Evolutionary conservation across 2,329 filamentous ascomycete genomes (phyloP), one percentile per base, ranked within the genome.

Genomic region (Cercospora sojina): DNA sequence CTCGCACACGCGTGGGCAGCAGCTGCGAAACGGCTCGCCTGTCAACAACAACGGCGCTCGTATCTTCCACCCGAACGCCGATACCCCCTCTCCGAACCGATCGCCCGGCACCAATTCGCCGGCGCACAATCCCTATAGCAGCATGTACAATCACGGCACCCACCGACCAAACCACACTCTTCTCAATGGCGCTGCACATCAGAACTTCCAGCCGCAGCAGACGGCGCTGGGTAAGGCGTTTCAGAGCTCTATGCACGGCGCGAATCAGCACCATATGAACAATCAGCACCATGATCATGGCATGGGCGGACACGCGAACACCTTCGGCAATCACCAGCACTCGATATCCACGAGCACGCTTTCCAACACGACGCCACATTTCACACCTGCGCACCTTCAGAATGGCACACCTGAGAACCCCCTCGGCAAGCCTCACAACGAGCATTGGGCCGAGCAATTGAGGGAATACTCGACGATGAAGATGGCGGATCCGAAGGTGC

Each of bases 391-490:
- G 64, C 85, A 87, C 72, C 76, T 88, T 56, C 85, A 87, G 65
- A 89, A 88, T 74, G 86, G 86, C 47, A 85, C 85, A 8, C 83
- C 85, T 6, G 84, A 87, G 70, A 68, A 66, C 27, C 64, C 67
- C 7, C 76, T 86, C 27, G 83, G 82, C 69, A 87, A 88, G 68
- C 82, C 85, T n/a, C 82, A 84, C 71, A 87, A 83, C 70, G 86
- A 88, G 70, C 91, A 96, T 79, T 98, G 93, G 93, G 88, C 90
- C 70, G 90, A 95, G 76, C 95, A 99, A 80, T 80, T 97, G 70
- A 88, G 91, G 43, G 75, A 77, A 58, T 75, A 76, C 62, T 64
- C 71, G 35, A 74, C 71, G 60, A 63, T 76, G 51, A 73, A 68
- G 64, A 68, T 70, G 59, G 73, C 73, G 13, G 74, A 72, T 9